Conservation (phyloP, 768 basidiomycete genomes). For the Lactarius pseudohatsudake region DNA sequence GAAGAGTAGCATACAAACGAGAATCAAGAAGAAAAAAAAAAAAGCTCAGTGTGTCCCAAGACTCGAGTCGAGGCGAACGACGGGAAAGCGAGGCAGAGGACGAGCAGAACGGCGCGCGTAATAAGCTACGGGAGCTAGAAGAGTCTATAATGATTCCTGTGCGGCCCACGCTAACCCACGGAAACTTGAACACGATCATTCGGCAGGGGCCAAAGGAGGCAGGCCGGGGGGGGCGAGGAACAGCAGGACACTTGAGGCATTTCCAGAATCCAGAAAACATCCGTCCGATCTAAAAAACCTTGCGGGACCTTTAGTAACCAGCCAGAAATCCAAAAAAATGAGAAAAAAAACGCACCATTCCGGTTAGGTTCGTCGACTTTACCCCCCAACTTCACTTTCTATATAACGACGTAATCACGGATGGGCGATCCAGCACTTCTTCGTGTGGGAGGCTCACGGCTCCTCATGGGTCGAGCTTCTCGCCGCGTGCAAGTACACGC, state of each 20-base stretch:
- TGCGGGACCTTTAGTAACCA: not conserved
- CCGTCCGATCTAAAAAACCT: conserved; percentile 5
- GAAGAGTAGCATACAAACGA: not conserved
- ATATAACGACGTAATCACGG: not conserved
- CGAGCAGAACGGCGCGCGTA: not conserved
- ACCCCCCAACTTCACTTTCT: not conserved
- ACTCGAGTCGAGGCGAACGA: not conserved
- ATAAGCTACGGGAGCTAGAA: not conserved
- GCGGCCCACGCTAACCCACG: not conserved
- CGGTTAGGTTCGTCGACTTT: not conserved
- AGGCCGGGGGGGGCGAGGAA: not conserved
- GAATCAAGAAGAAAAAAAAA: not conserved
- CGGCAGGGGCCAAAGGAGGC: not conserved
- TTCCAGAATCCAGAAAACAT: conserved; percentile 5
- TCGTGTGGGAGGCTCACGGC: not conserved
- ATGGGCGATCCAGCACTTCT: not conserved
- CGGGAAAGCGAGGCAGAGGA: not conserved
- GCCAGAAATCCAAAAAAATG: too few relatives aligned
- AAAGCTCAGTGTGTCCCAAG: not conserved
- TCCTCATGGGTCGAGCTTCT: conserved; percentile 64
- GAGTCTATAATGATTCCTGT: not conserved
- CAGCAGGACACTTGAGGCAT: conserved; percentile 4
- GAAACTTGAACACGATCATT: not conserved
- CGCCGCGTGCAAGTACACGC: conserved; percentile 77
- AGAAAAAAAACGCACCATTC: not conserved